Base-by-base conservation (phyloP, 106 monocot species). In the Apostasia shenzhenica region DNA sequence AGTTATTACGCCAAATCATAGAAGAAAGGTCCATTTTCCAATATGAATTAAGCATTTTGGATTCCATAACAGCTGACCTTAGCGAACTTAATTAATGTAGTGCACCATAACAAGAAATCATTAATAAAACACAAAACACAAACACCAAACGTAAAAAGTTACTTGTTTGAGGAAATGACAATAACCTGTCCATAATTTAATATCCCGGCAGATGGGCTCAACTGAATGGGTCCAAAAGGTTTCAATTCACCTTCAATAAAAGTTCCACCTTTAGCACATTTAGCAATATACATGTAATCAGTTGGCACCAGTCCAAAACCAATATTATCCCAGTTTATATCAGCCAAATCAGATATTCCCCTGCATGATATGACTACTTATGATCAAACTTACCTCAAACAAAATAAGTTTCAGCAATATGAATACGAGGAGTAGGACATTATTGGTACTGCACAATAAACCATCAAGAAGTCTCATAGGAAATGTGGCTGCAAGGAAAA, bases 231-330 rank as follows among this genome's bases (percentile, higher is more conserved):
- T 10, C 95, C 95, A 71, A 81, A 95, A 0, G 55, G 88, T 54
- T 71, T 76, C 68, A 95, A 74, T 59, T 83, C 77, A 41, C 95
- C 95, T 55, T 76, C 45, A 3, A 70, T 55, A 77, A 91, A 95
- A 8, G 11, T 55, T 54, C 86, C 84, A 75, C 74, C 71, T 75
- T 46, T 58, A 6, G 80, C 59, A 69, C 81, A 95, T 78, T 86
- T 88, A 70, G 76, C 81, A 40, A 84, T 55, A 49, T 88, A 95
- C 95, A 91, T 91, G 65, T 86, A 89, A 70, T 95, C 91, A 51
- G 91, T 95, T 70, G 76, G 81, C 55, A 82, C 72, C 14, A 87
- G 72, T 43, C 87, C 87, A 67, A 94, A 94, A 46, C 85, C 94
- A 63, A 94, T 73, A 45, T 77, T 81, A 48, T 94, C 94, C 94